phyloP scores from a whole-genome alignment of 306 rosid species.

The Boehmeria nivea region DNA sequence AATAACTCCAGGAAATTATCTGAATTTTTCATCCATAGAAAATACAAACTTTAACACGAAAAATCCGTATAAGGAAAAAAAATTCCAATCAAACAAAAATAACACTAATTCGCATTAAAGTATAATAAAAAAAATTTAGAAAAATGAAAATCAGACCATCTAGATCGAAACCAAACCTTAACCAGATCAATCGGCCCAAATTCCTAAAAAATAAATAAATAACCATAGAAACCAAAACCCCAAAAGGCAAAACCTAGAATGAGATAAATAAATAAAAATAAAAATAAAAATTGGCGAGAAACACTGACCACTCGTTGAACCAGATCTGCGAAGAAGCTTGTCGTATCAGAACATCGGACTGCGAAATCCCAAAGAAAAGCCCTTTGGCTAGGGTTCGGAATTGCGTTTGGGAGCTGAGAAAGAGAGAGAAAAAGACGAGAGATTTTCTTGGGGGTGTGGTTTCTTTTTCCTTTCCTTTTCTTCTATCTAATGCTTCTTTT shows the following conservation, averaged over 20 bases:
- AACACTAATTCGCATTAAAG: background rate
- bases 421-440: background rate
- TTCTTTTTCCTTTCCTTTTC: constrained; percentile 3
- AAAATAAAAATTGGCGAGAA: background rate
- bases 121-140: no score
- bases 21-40: background rate
- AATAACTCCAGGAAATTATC: background rate
- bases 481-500: background rate
- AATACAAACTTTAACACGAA: background rate
- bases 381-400: constrained; percentile 49
- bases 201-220: background rate
- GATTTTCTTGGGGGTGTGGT: constrained; percentile 9
- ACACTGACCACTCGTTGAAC: constrained; percentile 25
- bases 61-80: background rate
- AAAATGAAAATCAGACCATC: constrained; percentile 22
- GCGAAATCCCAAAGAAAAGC: constrained; percentile 11
- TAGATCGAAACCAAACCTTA: constrained; percentile 4
- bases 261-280: no score
- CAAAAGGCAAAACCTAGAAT: background rate
- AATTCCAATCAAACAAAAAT: background rate
- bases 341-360: constrained; percentile 22
- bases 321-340: constrained; percentile 20
- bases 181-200: constrained; percentile 10
- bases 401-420: constrained; percentile 8
- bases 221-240: background rate